Evolutionary conservation across 257 asterid genomes (phyloP).

Genomic region (Solanum appendiculatum): DNA sequence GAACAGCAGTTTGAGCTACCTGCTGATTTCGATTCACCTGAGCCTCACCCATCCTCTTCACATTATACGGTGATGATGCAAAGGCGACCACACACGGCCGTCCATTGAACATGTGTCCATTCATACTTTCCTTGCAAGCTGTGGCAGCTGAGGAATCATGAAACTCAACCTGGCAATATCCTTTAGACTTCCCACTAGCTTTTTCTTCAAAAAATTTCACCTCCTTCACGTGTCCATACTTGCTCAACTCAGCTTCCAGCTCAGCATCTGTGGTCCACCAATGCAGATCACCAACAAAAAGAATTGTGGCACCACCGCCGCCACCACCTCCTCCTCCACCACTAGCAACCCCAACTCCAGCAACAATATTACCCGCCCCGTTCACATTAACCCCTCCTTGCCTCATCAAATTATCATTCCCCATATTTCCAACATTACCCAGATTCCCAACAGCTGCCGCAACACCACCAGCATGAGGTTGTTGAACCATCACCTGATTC

Average conservation of each 20-base stretch:
- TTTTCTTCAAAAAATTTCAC: slow-evolving; percentile 85
- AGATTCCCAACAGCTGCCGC: neutral
- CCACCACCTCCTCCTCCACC: slow-evolving; percentile 15
- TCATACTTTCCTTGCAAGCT: slow-evolving; percentile 85
- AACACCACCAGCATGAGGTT: slow-evolving; percentile 2
- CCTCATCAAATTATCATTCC: slow-evolving; percentile 4
- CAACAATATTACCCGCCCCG: slow-evolving; percentile 9
- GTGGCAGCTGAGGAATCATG: slow-evolving; percentile 67
- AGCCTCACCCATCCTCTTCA: slow-evolving; percentile 79
- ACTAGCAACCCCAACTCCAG: slow-evolving; percentile 10
- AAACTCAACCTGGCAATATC: slow-evolving; percentile 92
- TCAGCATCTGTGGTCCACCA: slow-evolving; percentile 99
- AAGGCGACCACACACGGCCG: slow-evolving; percentile 90
- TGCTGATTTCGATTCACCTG: slow-evolving; percentile 63
- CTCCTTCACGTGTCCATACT: slow-evolving; percentile 86
- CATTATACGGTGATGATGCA: slow-evolving; percentile 76
- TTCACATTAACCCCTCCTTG: slow-evolving; percentile 20
- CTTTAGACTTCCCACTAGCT: slow-evolving; percentile 98
- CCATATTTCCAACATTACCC: slow-evolving; percentile 7
- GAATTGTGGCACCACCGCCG: slow-evolving; percentile 40
- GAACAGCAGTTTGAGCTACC: slow-evolving; percentile 23
- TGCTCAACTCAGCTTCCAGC: slow-evolving; percentile 63
- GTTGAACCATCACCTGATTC: slow-evolving; percentile 11
- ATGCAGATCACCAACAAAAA: slow-evolving; percentile 88
- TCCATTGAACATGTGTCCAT: slow-evolving; percentile 75